These are phyloP conservation scores for Oenanthe javanica DNA, from an alignment of 140 eudicot genomes.

Conservation along the genomic window DNA sequence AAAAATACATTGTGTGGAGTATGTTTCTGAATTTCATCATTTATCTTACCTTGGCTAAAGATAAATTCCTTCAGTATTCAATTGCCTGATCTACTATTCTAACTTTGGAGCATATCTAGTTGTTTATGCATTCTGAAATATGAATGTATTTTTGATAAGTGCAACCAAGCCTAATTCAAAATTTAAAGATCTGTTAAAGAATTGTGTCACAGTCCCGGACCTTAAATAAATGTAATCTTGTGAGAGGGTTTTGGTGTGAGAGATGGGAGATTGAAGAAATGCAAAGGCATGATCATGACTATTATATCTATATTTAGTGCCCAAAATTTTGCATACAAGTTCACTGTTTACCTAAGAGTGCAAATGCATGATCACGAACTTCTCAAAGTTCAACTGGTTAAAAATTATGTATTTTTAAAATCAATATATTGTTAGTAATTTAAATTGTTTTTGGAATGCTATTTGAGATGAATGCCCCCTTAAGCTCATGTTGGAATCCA, in stretches of 20 bases:
- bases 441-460: background rate
- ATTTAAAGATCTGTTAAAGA: background rate
- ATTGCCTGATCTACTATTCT: background rate
- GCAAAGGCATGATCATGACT: background rate
- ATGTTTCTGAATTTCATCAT: background rate
- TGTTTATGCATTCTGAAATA: background rate
- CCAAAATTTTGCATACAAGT: background rate
- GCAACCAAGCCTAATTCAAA: background rate
- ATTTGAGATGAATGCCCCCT: background rate
- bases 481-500: background rate
- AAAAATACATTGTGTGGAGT: background rate
- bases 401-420: background rate
- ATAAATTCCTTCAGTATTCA: background rate
- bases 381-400: background rate
- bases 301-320: background rate
- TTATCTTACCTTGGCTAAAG: background rate
- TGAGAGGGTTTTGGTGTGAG: background rate
- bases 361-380: background rate
- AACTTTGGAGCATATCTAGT: background rate
- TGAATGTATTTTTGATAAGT: background rate
- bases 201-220: background rate
- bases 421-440: background rate
- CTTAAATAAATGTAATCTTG: background rate
- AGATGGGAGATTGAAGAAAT: background rate
- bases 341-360: background rate